Percentiles rank a stretch among this genome's conserved stretches.
Evolutionary conservation across 176 grass and related monocot species (phyloP).

Genomic region (Elymus sibiricus): DNA sequence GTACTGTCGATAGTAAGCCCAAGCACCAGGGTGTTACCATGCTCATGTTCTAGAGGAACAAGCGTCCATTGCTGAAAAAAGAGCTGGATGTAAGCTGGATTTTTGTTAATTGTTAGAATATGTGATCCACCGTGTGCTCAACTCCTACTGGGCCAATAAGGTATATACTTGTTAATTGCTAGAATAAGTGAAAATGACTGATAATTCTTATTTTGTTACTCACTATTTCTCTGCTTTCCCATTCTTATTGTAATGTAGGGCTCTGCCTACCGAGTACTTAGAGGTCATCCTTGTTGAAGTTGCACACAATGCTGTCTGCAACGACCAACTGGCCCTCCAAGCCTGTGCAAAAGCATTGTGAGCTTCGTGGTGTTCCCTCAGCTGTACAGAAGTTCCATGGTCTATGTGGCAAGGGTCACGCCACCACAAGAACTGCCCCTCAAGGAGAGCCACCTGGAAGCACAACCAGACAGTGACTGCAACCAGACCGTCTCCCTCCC

Average conservation of each 20-base stretch:
- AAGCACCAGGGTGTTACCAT: slow-evolving; percentile 86
- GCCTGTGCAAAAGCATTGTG: slow-evolving; percentile 69
- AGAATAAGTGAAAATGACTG: no score
- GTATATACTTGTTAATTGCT: not conserved
- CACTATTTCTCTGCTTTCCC: not conserved
- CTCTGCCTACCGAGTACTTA: slow-evolving; percentile 56
- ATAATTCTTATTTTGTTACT: not conserved
- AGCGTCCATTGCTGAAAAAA: slow-evolving; percentile 83
- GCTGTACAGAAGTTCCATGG: slow-evolving; percentile 75
- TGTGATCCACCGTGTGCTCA: no score
- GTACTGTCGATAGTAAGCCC: slow-evolving; percentile 83
- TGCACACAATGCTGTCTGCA: slow-evolving; percentile 54
- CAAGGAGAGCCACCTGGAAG: slow-evolving; percentile 79
- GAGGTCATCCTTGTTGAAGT: slow-evolving; percentile 66
- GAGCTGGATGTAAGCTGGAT: slow-evolving; percentile 66
- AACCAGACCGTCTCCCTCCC: slow-evolving; percentile 68
- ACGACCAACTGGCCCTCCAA: slow-evolving; percentile 86
- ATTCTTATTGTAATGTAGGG: slow-evolving; percentile 12
- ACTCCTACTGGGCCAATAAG: no score
- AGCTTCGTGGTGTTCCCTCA: slow-evolving; percentile 72
- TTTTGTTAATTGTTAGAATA: no score
- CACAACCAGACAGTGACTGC: not conserved
- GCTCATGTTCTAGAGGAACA: slow-evolving; percentile 91
- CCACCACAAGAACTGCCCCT: slow-evolving; percentile 59
- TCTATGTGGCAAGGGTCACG: slow-evolving; percentile 62